These are phyloP conservation scores for Tetradesmus obliquus DNA, from an alignment of 139 green algal species.

Conservation along the genomic window DNA sequence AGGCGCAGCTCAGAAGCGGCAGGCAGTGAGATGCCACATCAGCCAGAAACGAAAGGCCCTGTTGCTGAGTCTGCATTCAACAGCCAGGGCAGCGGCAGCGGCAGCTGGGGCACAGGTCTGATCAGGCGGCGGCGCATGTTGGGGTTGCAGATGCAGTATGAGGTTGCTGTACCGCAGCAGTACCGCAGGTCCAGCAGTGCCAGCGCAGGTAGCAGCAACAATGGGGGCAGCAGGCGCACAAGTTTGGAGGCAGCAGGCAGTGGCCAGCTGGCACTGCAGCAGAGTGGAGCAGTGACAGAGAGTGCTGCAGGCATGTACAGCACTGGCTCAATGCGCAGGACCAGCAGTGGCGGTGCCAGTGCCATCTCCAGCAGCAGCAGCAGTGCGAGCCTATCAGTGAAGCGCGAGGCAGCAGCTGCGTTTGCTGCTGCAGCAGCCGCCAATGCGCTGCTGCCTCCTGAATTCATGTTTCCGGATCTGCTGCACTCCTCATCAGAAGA, in stretches of 20 bases:
- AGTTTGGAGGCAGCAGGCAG: neutral
- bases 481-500: conserved; percentile 24
- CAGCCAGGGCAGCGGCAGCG: neutral
- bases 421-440: conserved; percentile 33
- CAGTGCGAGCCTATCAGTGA: neutral
- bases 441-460: conserved; percentile 12
- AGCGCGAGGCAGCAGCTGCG: conserved; percentile 12
- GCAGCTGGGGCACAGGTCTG: neutral
- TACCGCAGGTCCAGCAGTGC: neutral
- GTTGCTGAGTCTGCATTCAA: neutral
- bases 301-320: neutral
- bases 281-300: neutral
- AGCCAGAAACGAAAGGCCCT: neutral
- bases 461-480: conserved; percentile 7
- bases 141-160: neutral
- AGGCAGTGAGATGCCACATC: neutral
- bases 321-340: neutral
- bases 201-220: neutral
- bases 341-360: neutral
- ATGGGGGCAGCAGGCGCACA: neutral
- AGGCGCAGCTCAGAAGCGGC: neutral
- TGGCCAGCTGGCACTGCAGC: neutral
- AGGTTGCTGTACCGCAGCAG: neutral
- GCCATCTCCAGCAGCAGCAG: neutral
- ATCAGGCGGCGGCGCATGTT: neutral